Conservation (phyloP, 768 basidiomycete genomes). For the Leucocoprinus birnbaumii region DNA sequence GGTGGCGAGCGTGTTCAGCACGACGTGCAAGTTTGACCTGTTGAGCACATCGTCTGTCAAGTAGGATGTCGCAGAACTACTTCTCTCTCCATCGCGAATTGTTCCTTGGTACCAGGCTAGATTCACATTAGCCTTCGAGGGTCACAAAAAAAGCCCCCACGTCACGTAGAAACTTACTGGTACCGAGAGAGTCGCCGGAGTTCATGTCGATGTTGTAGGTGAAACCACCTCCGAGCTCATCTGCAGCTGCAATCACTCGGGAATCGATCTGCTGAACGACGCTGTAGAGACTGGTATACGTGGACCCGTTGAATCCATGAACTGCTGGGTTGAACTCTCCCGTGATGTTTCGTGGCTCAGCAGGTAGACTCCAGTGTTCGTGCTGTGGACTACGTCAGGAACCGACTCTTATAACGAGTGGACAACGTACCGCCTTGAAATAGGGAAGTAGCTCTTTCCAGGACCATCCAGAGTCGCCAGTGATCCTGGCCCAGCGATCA, state of each 20-base stretch:
- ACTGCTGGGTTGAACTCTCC: constrained; percentile 33
- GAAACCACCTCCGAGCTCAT: constrained; percentile 24
- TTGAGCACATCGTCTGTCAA: constrained; percentile 19
- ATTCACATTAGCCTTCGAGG: neutral
- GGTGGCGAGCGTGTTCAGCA: constrained; percentile 26
- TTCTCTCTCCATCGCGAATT: constrained; percentile 23
- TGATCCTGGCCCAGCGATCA: constrained; percentile 20
- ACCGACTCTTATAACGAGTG: neutral
- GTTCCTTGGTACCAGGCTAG: constrained; percentile 21
- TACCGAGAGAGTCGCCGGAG: constrained; percentile 26
- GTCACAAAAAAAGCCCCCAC: neutral
- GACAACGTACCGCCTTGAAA: constrained; percentile 23
- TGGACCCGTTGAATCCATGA: constrained; percentile 32
- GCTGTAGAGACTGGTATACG: constrained; percentile 29
- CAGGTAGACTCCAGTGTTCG: constrained; percentile 31
- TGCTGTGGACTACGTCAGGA: constrained; percentile 22
- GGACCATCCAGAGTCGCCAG: constrained; percentile 32
- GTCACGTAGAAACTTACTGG: constrained; percentile 18
- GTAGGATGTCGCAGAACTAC: constrained; percentile 29
- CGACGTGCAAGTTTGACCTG: constrained; percentile 27
- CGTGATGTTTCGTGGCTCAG: constrained; percentile 34
- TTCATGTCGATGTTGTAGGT: constrained; percentile 24
- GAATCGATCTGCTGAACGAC: constrained; percentile 25
- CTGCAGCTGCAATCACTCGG: constrained; percentile 27
- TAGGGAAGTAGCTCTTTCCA: constrained; percentile 28